phyloP scores from a whole-genome alignment of 257 asterid species.

The Solanum clarkiae region DNA sequence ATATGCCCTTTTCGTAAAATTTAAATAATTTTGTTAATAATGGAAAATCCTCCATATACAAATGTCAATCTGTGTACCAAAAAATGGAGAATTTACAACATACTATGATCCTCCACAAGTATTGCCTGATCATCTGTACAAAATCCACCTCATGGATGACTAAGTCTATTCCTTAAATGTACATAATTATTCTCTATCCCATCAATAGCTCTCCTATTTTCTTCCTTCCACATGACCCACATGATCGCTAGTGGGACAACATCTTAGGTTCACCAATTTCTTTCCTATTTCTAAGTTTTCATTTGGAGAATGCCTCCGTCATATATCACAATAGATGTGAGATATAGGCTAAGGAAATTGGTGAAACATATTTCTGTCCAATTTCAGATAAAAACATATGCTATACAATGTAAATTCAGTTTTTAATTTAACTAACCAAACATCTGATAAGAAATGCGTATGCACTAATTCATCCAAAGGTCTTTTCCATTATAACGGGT shows the following conservation, averaged over 20 bases:
- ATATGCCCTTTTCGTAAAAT: neutral
- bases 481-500: neutral
- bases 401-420: neutral
- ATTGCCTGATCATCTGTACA: neutral
- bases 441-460: neutral
- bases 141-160: neutral
- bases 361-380: neutral
- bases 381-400: neutral
- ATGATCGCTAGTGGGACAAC: neutral
- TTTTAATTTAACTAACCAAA: neutral
- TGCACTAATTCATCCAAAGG: neutral
- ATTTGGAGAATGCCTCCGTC: neutral
- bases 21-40: neutral
- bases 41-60: neutral
- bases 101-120: neutral
- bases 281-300: neutral
- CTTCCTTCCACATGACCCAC: neutral
- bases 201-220: neutral
- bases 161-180: neutral
- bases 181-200: neutral
- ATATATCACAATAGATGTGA: neutral
- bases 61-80: neutral
- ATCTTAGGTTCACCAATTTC: neutral
- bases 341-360: neutral
- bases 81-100: neutral